Conservation (phyloP, 73 alveolate genomes). For the Urostyla sp. region DNA sequence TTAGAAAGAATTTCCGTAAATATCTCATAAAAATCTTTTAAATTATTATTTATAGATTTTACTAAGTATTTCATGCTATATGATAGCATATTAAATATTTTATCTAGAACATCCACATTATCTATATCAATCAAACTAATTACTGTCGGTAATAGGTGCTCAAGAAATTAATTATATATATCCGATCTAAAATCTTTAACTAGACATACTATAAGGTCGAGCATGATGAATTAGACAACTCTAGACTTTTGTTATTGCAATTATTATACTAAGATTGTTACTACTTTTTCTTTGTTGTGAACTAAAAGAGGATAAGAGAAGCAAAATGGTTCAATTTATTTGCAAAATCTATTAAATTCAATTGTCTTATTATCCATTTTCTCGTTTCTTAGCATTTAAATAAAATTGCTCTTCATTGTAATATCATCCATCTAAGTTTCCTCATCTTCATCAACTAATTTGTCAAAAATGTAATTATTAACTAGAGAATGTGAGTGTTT, state of each 20-base stretch:
- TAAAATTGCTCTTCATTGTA: constrained; percentile 42
- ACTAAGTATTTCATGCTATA: constrained; percentile 54
- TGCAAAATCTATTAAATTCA: constrained; percentile 35
- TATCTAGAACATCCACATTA: constrained; percentile 44
- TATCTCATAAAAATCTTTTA: constrained; percentile 26
- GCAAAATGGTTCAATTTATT: constrained; percentile 44
- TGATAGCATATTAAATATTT: constrained; percentile 46
- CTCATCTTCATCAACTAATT: constrained; percentile 11
- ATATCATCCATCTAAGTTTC: constrained; percentile 28
- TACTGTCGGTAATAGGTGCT: constrained; percentile 38
- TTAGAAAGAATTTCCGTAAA: constrained; percentile 40
- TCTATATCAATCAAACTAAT: constrained; percentile 47
- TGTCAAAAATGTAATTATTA: constrained; percentile 33
- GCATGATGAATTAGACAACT: constrained; percentile 23
- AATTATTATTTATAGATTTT: constrained; percentile 44
- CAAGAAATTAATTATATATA: constrained; percentile 37
- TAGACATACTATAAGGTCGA: constrained; percentile 49
- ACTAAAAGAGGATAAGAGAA: constrained; percentile 52
- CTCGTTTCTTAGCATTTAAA: constrained; percentile 30
- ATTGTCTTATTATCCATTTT: constrained; percentile 41
- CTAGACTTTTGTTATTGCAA: constrained; percentile 1
- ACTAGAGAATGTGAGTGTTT: constrained; percentile 38
- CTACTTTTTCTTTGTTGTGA: constrained; percentile 46
- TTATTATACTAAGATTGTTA: neutral
- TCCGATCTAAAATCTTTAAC: constrained; percentile 65